Evolutionary conservation across 441 rosid genomes (phyloP), one percentile per base, ranked within the genome.

Genomic region (Erodium moschatum): DNA sequence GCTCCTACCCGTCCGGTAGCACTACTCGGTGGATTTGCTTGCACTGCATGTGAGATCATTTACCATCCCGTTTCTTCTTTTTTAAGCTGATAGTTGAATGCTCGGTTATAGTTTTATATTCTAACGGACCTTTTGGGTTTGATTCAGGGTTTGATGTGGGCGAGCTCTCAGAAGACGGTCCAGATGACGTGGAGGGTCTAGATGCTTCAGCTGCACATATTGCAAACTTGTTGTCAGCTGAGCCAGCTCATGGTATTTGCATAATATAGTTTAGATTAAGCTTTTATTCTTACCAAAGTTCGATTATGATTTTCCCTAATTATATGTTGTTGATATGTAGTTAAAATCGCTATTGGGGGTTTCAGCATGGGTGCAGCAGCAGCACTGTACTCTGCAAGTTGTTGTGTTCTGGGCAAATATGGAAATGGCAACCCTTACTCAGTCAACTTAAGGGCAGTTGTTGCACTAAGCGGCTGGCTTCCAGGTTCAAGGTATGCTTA

Each of bases 161-260:
- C 70, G 93, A 91, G 72, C 79, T 91, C 67, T 87, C 86, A 38
- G 98, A 88, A 73, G 83, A 89, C 75, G 89, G 83, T 72, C 81
- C 87, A 64, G 96, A 91, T 84, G 98, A 94, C 74, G 46, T 79
- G 66, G 91, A 86, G 73, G 96, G 98, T 54, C 69, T 94, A 81
- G 96, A 94, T 86, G 89, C 96, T 74, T 84, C 97, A 35, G 97
- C 96, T 50, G 84, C 88, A 38, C 96, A 94, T 83, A 87, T 87
- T 68, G 89, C 91, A 68, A 91, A 86, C 77, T 75, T 94, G 75
- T 78, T 94, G 79, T 86, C 97, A 9, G 84, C 91, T 4, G 97
- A 91, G 82, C 97, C 97, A 58, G 83, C 92, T 71, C 92, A 85
- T 78, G 88, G 98, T 89, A 86, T 0, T 33, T 33, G 4, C 38